Conservation (phyloP, 2,329 filamentous ascomycete genomes). For the Fusarium anthophilum region DNA sequence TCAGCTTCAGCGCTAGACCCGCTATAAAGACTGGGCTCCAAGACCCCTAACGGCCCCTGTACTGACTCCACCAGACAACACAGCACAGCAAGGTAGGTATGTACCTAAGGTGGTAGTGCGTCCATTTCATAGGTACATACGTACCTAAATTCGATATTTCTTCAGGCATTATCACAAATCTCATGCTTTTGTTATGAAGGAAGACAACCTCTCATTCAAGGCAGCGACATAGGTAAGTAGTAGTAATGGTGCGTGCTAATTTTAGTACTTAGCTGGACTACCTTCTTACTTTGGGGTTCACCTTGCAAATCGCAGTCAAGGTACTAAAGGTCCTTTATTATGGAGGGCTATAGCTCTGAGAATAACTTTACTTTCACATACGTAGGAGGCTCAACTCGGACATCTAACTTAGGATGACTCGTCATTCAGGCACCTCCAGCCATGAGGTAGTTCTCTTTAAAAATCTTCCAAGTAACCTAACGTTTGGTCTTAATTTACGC, state of each 20-base stretch:
- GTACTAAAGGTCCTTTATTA: no score
- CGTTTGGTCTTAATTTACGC: no score
- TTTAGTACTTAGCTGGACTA: background rate
- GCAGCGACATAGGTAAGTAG: background rate
- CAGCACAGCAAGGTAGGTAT: background rate
- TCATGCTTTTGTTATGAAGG: background rate
- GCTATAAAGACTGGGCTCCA: slow-evolving; percentile 1
- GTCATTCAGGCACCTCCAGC: no score
- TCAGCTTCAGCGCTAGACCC: slow-evolving; percentile 18
- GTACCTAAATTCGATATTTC: background rate
- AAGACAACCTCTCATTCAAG: background rate
- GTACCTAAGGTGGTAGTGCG: background rate
- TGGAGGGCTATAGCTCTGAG: no score
- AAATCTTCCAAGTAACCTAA: no score
- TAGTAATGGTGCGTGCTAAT: background rate
- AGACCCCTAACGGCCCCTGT: background rate
- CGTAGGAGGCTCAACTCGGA: no score
- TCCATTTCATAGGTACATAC: background rate
- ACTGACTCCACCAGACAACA: slow-evolving; percentile 13
- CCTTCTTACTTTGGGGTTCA: background rate
- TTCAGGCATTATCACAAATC: background rate
- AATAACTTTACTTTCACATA: no score
- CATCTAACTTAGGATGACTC: no score
- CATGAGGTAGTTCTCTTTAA: no score
- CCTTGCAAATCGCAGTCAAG: background rate